These are phyloP conservation scores for Eudorina sp. DNA, from an alignment of 139 green algal genomes.

Conservation along the genomic window DNA sequence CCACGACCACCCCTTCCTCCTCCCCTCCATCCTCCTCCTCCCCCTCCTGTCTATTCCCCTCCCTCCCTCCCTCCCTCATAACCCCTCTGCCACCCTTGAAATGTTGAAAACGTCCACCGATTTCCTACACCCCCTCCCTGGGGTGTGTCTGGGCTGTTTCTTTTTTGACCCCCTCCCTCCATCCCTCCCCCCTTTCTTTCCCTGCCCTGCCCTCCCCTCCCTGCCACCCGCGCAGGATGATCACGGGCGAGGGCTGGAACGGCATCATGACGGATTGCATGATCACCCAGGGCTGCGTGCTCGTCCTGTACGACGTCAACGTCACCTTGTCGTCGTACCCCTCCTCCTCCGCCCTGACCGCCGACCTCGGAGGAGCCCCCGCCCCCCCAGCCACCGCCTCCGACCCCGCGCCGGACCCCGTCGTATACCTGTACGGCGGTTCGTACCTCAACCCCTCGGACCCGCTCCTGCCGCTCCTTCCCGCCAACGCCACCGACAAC, in stretches of 20 bases:
- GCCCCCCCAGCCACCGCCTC: not conserved
- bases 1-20: no score
- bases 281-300: slow-evolving; percentile 29
- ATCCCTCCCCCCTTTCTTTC: not conserved
- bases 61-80: no score
- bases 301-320: not conserved
- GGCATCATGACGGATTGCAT: slow-evolving; percentile 73
- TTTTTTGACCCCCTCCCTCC: no score
- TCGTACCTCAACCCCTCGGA: slow-evolving; percentile 3
- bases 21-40: no score
- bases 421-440: not conserved
- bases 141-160: no score
- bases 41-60: no score
- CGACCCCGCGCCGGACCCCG: not conserved
- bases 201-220: not conserved
- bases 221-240: slow-evolving; percentile 44
- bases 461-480: not conserved
- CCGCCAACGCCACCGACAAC: not conserved
- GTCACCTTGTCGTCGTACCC: not conserved
- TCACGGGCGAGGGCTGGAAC: slow-evolving; percentile 82
- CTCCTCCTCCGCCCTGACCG: not conserved
- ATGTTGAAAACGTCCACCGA: no score
- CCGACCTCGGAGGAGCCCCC: not conserved
- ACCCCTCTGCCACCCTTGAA: no score
- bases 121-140: no score